Evolutionary conservation across 257 asterid species (phyloP).

Genomic region (Solanum pennellii): DNA sequence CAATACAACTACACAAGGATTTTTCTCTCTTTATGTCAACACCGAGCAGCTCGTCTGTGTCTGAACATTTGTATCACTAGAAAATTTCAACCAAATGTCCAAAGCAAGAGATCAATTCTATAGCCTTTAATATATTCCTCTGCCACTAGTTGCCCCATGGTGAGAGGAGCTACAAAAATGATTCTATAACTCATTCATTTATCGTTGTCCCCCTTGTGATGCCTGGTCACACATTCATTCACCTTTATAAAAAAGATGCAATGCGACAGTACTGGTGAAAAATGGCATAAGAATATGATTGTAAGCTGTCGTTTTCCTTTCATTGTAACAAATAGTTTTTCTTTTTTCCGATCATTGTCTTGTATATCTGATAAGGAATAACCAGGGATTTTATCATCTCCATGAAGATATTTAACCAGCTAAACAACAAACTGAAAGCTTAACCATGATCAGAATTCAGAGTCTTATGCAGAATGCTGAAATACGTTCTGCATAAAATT

Average conservation of each 20-base stretch:
- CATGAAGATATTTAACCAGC: neutral
- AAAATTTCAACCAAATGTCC: neutral
- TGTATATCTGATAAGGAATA: conserved; percentile 16
- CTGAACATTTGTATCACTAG: neutral
- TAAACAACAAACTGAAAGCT: neutral
- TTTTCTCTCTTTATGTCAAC: conserved; percentile 1
- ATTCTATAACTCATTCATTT: neutral
- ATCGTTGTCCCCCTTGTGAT: neutral
- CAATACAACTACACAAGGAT: neutral
- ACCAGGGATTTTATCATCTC: neutral
- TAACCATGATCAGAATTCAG: neutral
- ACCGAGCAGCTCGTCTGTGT: neutral
- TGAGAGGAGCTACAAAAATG: neutral
- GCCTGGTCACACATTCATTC: conserved; percentile 11
- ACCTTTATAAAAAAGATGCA: neutral
- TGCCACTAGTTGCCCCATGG: conserved; percentile 5
- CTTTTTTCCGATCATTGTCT: conserved; percentile 4
- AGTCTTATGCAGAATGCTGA: neutral
- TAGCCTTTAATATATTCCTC: conserved; percentile 10
- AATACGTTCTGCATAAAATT: neutral
- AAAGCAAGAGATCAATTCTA: conserved; percentile 1
- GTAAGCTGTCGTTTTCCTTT: neutral
- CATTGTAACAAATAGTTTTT: conserved; percentile 4
- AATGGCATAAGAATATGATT: conserved; percentile 9
- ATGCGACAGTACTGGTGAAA: neutral